These are phyloP conservation scores for Pseudomassariella vexata DNA, from an alignment of 2,329 filamentous ascomycete species.

Conservation along the genomic window DNA sequence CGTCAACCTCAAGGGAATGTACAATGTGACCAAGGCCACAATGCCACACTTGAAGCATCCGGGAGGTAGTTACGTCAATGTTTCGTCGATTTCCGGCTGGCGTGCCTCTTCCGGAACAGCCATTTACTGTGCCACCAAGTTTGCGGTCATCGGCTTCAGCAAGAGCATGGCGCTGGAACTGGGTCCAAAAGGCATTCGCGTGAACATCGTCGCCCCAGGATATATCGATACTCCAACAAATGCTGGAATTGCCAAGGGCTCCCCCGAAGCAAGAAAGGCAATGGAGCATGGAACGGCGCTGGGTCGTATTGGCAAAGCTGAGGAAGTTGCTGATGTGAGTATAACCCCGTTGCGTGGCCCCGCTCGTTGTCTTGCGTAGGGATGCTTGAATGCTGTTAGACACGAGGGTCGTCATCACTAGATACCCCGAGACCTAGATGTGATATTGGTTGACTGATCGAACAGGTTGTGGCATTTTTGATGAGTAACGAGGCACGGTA, in stretches of 20 bases:
- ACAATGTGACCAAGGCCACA: conserved; percentile 34
- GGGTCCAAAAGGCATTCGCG: conserved; percentile 28
- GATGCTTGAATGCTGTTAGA: no score
- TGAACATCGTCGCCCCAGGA: conserved; percentile 26
- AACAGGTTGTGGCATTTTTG: conserved; percentile 45
- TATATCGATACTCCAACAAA: conserved; percentile 22
- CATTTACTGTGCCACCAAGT: conserved; percentile 32
- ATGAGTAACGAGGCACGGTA: conserved; percentile 44
- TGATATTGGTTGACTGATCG: no score
- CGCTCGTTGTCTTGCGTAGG: no score
- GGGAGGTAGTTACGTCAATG: conserved; percentile 30
- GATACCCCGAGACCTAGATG: no score
- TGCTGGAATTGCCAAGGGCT: conserved; percentile 40
- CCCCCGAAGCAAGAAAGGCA: conserved; percentile 27
- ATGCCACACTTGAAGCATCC: conserved; percentile 28
- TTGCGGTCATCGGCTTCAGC: conserved; percentile 34
- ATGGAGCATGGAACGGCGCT: conserved; percentile 17
- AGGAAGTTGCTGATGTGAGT: conserved; percentile 22
- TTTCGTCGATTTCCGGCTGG: no score
- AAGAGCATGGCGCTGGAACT: conserved; percentile 35
- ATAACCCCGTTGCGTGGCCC: no score
- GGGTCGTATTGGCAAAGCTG: conserved; percentile 18
- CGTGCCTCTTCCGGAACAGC: no score
- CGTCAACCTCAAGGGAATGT: conserved; percentile 38
- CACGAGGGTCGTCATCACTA: no score